Base-by-base conservation (phyloP, 2,329 filamentous ascomycete genomes). In the Rhytidhysteron rufulum region DNA sequence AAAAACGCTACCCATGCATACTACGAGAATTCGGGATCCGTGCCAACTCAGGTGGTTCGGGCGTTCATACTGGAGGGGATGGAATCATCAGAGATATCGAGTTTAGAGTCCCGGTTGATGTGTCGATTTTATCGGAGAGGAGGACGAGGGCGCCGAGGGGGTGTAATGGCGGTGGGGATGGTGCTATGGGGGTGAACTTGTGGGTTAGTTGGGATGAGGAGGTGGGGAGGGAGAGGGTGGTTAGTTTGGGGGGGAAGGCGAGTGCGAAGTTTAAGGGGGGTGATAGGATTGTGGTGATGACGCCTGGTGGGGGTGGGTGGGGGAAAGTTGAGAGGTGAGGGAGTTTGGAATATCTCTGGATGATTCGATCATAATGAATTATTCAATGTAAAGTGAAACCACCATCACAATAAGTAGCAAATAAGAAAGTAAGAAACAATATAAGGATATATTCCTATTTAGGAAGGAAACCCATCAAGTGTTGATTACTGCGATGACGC, bases 251-350 rank as follows among this genome's bases (percentile, higher is more conserved):
- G 1, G 85, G 80, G 2, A 91, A 91, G 73, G 90, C 90, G 51
- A 88, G 82, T 18, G 86, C 85, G 10, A 74, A 77, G 9, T 89
- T 91, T 85, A 73, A 80, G 56, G 72, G 81, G 1, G 87, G 87
- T 0, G 87, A 93, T 57, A 71, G 85, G 5, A 88, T 91, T 55
- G 85, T 91, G 40, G 73, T 93, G n/a, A 75, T 75, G 48, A 91
- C 87, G 4, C 87, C 87, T 3, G 87, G 87, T 22, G 87, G 87
- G 39, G 87, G 87, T 31, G 87, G 82, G 0, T 91, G 85, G 85
- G 86, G 85, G 0, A 66, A 65, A 29, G 68, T 73, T 0, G 84
- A 82, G 68, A 72, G 37, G 71, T 66, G 27, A 54, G 62, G 37
- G 66, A 64, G 42, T 65, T 66, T 45, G 60, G 64, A 37, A 88